Percentiles rank a stretch among this genome's conserved stretches.
Evolutionary conservation across 2,329 filamentous ascomycete genomes (phyloP).

Genomic region (Colletotrichum liriopes): DNA sequence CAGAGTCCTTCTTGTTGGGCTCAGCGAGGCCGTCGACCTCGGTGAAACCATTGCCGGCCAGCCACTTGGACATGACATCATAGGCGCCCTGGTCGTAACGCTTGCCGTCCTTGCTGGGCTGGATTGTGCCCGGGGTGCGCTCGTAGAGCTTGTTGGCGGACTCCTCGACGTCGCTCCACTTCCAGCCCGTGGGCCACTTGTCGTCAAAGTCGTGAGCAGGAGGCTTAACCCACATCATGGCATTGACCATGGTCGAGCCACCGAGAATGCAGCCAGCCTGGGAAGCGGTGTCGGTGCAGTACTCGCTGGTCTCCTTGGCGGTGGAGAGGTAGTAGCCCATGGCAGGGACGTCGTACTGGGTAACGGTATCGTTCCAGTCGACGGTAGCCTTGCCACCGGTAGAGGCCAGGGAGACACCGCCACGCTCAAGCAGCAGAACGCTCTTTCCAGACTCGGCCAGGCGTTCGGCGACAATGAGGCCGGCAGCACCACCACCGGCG

Average conservation of each 20-base stretch:
- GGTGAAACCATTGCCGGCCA: constrained; percentile 41
- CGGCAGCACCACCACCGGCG: constrained; percentile 43
- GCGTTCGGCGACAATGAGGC: constrained; percentile 41
- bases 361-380: constrained; percentile 49
- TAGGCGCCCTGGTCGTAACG: constrained; percentile 44
- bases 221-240: constrained; percentile 48
- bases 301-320: constrained; percentile 41
- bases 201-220: constrained; percentile 43
- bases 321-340: constrained; percentile 42
- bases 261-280: constrained; percentile 52
- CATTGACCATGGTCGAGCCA: constrained; percentile 50
- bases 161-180: constrained; percentile 43
- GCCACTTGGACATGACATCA: constrained; percentile 41
- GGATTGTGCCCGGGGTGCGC: constrained; percentile 43
- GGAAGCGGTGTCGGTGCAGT: constrained; percentile 49
- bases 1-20: constrained; percentile 43
- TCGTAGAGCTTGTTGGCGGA: constrained; percentile 45
- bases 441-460: constrained; percentile 44
- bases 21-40: constrained; percentile 43
- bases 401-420: constrained; percentile 32
- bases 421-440: constrained; percentile 43
- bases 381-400: constrained; percentile 44
- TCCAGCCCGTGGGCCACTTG: constrained; percentile 44
- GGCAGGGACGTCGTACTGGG: constrained; percentile 45
- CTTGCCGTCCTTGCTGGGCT: constrained; percentile 44